Conservation (phyloP, 2,329 filamentous ascomycete genomes). For the Geosmithia putterillii region DNA sequence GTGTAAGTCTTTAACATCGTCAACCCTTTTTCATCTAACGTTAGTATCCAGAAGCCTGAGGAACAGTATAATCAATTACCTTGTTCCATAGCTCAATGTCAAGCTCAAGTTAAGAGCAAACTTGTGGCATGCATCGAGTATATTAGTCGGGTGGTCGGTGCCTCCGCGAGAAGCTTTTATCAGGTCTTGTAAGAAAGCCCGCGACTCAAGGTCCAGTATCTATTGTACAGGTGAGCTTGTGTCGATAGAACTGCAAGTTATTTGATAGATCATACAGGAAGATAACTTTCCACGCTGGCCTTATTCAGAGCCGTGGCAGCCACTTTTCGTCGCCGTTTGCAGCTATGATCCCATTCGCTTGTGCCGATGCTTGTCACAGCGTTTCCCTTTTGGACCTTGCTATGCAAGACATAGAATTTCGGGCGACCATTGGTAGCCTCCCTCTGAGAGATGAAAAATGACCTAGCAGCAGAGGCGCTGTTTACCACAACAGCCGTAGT, state of each 20-base stretch:
- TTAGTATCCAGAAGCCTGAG: neutral
- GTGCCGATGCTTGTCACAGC: conserved; percentile 40
- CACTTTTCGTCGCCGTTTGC: conserved; percentile 52
- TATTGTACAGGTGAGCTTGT: neutral
- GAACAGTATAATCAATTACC: conserved; percentile 10
- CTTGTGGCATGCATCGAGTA: conserved; percentile 49
- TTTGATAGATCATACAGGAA: conserved; percentile 25
- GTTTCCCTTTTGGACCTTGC: conserved; percentile 33
- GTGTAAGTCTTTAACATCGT: conserved; percentile 8
- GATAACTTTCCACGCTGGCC: conserved; percentile 53
- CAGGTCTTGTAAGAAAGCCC: conserved; percentile 45
- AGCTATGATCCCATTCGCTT: conserved; percentile 59
- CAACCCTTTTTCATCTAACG: conserved; percentile 10
- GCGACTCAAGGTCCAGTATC: conserved; percentile 52
- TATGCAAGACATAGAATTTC: conserved; percentile 48
- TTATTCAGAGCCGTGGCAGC: conserved; percentile 55
- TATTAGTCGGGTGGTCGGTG: conserved; percentile 38
- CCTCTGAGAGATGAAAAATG: conserved; percentile 55
- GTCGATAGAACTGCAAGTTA: neutral
- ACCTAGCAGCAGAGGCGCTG: conserved; percentile 50
- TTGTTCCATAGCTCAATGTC: conserved; percentile 52
- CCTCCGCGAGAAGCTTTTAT: conserved; percentile 43
- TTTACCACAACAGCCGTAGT: conserved; percentile 56
- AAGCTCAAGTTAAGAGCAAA: conserved; percentile 52
- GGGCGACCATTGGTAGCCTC: conserved; percentile 53